Evolutionary conservation across 2,329 filamentous ascomycete species (phyloP), one percentile per base, ranked within the genome.

Genomic region (Aspergillus sp.): DNA sequence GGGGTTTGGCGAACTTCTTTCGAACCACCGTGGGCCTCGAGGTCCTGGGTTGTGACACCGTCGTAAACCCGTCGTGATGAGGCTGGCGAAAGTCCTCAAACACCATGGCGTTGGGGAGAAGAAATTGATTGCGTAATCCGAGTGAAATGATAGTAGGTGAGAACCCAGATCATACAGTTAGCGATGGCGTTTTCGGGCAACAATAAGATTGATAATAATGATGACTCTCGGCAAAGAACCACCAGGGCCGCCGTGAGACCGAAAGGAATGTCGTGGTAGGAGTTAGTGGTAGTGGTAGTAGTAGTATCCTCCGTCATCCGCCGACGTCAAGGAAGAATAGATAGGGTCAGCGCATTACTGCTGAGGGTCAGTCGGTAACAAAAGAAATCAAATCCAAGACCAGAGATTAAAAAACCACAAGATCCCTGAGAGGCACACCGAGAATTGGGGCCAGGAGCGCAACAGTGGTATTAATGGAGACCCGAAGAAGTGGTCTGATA

Each of bases 1-100:
- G 73, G 19, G 73, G 73, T 65, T 75, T 75, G 46, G 71, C 69
- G 55, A 75, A 75, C 62, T 74, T 75, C 66, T 71, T 74, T 58
- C 71, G 69, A 56, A 66, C 59, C 56, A 68, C 65, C 45, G 64
- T 64, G 58, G 67, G 63, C 49, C 60, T 63, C 29, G 57, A 56
- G 51, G 58, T 50, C 51, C 59, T 60, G 57, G 61, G 56, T 50
- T 65, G 61, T 56, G 60, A 58, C 56, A 58, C 60, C 50, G 58
- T 42, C 43, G 53, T 50, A 44, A 49, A 44, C 49, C 49, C 58
- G 53, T 50, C 47, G 50, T 58, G 52, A 50, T 50, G 45, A 21
- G 50, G 38, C 19, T 50, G 50, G 25, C 58, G 57, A 47, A 54
- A 48, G 32, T 60, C 49, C 44, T 61, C 60, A 50, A 60, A 54